phyloP scores from a whole-genome alignment of 2,329 filamentous ascomycete species.

The Rhytidhysteron rufulum region DNA sequence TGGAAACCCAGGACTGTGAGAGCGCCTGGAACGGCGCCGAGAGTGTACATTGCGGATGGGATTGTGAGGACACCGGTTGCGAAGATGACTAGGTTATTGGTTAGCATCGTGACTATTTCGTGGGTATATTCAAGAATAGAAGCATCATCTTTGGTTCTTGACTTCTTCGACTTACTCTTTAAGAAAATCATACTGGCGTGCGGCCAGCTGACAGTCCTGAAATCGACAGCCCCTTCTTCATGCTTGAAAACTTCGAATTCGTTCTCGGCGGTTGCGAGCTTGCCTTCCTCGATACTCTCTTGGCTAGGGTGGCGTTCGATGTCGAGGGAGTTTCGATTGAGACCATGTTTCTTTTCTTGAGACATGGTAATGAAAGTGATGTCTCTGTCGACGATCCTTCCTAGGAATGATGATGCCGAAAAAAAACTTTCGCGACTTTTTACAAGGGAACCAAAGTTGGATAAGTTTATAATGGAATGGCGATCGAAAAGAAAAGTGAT shows the following conservation, averaged over 20 bases:
- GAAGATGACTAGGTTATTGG: slow-evolving; percentile 47
- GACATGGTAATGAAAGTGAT: slow-evolving; percentile 21
- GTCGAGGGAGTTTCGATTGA: slow-evolving; percentile 16
- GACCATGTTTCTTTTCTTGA: slow-evolving; percentile 21
- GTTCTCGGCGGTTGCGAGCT: slow-evolving; percentile 21
- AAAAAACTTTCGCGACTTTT: too few species aligned
- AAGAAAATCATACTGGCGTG: slow-evolving; percentile 51
- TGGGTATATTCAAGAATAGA: too few species aligned
- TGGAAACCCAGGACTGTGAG: slow-evolving; percentile 48
- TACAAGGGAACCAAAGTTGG: too few species aligned
- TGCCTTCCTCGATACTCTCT: slow-evolving; percentile 18
- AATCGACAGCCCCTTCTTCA: slow-evolving; percentile 47
- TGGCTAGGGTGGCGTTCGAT: slow-evolving; percentile 17
- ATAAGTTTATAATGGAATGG: too few species aligned
- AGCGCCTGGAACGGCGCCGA: slow-evolving; percentile 47
- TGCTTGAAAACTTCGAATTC: slow-evolving; percentile 50
- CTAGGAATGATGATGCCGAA: too few species aligned
- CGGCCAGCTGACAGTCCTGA: slow-evolving; percentile 52
- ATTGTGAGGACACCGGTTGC: slow-evolving; percentile 49
- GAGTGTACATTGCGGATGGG: slow-evolving; percentile 45
- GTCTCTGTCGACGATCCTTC: too few species aligned
- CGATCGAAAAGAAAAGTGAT: too few species aligned
- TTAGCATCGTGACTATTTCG: too few species aligned
- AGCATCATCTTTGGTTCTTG: too few species aligned
- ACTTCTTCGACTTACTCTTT: slow-evolving; percentile 41